These are phyloP conservation scores for Porphyra umbilicalis DNA, from an alignment of 31 red algal species.

Conservation along the genomic window DNA sequence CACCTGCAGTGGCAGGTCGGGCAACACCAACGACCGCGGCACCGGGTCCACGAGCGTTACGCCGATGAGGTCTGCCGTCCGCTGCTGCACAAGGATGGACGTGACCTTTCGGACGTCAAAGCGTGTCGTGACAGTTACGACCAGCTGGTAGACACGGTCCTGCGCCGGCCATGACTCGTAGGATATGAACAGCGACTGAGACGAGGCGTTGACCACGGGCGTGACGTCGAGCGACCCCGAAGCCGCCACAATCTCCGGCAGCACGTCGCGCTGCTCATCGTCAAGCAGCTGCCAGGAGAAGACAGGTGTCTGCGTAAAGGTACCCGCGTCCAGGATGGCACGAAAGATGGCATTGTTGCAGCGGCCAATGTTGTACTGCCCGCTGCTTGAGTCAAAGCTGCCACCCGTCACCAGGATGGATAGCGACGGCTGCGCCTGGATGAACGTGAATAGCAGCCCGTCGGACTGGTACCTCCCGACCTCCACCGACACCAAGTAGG, in stretches of 20 bases:
- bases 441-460: slow-evolving; percentile 26
- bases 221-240: neutral
- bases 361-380: slow-evolving; percentile 17
- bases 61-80: neutral
- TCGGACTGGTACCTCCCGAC: slow-evolving; percentile 17
- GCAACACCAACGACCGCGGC: neutral
- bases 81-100: neutral
- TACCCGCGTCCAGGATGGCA: slow-evolving; percentile 17
- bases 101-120: neutral
- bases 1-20: neutral
- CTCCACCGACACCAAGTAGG: slow-evolving; percentile 22
- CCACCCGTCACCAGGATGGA: slow-evolving; percentile 24
- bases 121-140: slow-evolving; percentile 20
- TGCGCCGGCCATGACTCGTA: slow-evolving; percentile 16
- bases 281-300: slow-evolving; percentile 36
- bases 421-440: slow-evolving; percentile 19
- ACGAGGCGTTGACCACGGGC: neutral
- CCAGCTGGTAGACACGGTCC: slow-evolving; percentile 13
- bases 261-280: slow-evolving; percentile 4
- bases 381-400: slow-evolving; percentile 15
- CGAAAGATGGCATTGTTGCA: slow-evolving; percentile 32
- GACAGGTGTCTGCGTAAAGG: slow-evolving; percentile 13
- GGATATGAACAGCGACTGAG: slow-evolving; percentile 26
- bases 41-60: neutral
- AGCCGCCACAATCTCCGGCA: slow-evolving; percentile 6